Percentiles rank a stretch among this genome's conserved stretches.
Conservation (phyloP, 352 stramenopile species). For the Pythium sp. region DNA sequence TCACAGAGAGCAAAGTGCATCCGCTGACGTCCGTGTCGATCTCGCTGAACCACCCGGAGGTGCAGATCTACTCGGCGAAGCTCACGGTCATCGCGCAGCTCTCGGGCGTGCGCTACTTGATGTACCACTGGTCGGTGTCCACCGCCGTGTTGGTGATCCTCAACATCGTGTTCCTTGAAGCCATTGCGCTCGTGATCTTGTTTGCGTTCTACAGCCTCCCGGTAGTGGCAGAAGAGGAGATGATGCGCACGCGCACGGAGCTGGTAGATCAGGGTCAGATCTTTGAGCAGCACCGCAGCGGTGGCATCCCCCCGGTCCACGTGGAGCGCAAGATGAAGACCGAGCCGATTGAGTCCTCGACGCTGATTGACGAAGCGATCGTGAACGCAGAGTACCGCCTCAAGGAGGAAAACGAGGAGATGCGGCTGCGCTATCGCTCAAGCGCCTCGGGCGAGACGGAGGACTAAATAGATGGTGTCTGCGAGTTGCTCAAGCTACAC, state of each 20-base stretch:
- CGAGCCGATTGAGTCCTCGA: slow-evolving; percentile 28
- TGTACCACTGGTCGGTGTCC: slow-evolving; percentile 83
- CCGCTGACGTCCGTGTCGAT: slow-evolving; percentile 55
- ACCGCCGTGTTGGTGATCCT: slow-evolving; percentile 70
- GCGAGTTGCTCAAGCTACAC: neutral
- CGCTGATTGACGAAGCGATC: slow-evolving; percentile 22
- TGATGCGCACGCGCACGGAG: neutral
- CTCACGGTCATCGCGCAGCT: slow-evolving; percentile 83
- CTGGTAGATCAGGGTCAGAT: slow-evolving; percentile 23
- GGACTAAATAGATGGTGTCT: neutral
- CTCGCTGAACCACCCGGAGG: slow-evolving; percentile 56
- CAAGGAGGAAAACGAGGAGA: slow-evolving; percentile 24
- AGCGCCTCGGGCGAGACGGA: neutral
- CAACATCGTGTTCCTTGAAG: slow-evolving; percentile 78
- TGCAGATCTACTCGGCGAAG: slow-evolving; percentile 73
- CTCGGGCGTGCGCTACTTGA: slow-evolving; percentile 75
- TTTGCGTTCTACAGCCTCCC: slow-evolving; percentile 65
- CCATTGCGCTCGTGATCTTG: slow-evolving; percentile 56
- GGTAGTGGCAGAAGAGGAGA: slow-evolving; percentile 21
- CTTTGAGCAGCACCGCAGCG: slow-evolving; percentile 23
- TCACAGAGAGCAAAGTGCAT: slow-evolving; percentile 45
- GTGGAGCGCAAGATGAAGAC: slow-evolving; percentile 35
- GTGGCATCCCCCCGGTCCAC: slow-evolving; percentile 32
- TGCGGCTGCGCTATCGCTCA: slow-evolving; percentile 23
- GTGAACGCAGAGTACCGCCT: slow-evolving; percentile 9